A percentile compares a stretch with the other conserved stretches of the same genome.
phyloP scores from a whole-genome alignment of 2,329 filamentous ascomycete species.

The Neospermospora avenae region DNA sequence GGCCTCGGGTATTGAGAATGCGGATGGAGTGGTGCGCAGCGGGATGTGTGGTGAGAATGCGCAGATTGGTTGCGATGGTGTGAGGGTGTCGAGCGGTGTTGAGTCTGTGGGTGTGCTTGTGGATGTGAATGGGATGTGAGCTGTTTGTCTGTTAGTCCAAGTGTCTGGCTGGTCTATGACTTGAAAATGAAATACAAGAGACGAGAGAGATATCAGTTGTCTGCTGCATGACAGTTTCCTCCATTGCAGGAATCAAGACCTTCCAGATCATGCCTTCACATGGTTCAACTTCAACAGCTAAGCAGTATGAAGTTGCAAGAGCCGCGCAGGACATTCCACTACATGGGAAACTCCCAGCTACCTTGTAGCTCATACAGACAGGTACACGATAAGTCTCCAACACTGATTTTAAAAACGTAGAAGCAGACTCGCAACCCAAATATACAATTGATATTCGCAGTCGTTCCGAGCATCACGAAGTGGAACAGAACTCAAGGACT shows the following conservation, averaged over 20 bases:
- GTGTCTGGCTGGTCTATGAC: neutral
- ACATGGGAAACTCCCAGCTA: neutral
- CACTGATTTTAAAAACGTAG: no score
- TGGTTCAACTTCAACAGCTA: no score
- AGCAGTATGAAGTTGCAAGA: neutral
- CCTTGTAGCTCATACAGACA: neutral
- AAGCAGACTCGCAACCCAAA: no score
- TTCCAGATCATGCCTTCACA: no score
- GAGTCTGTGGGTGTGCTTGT: neutral
- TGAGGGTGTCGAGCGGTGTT: neutral
- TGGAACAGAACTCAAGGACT: neutral
- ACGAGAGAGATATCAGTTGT: neutral
- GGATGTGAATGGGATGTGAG: neutral
- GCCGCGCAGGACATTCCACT: neutral
- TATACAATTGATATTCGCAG: no score
- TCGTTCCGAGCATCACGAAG: neutral
- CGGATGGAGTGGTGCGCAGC: constrained; percentile 1
- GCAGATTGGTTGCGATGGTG: neutral
- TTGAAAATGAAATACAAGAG: neutral
- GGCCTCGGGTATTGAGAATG: neutral
- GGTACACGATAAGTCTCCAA: no score
- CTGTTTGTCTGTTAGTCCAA: constrained; percentile 1
- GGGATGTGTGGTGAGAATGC: constrained; percentile 9
- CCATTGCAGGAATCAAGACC: no score
- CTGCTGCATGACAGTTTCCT: no score